phyloP scores from a whole-genome alignment of 257 asterid genomes.

The Petunia secreta region DNA sequence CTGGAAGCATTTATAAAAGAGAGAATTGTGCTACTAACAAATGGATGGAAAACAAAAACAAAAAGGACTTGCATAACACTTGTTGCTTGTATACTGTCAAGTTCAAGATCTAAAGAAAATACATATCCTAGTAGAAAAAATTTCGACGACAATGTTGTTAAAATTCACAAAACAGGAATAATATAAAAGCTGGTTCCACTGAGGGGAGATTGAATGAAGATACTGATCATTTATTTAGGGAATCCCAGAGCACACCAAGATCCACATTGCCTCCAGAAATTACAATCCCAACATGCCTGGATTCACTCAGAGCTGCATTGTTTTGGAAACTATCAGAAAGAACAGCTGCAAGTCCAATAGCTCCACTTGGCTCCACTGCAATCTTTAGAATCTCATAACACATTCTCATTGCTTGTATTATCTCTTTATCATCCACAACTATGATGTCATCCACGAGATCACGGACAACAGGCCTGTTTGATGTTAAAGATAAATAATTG shows the following conservation, averaged over 20 bases:
- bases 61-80: too few species aligned
- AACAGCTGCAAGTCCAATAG: conserved; percentile 91
- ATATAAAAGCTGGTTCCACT: background rate
- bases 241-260: conserved; percentile 78
- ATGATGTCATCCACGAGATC: conserved; percentile 86
- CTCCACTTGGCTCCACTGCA: conserved; percentile 95
- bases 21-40: too few species aligned
- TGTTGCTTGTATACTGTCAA: too few species aligned
- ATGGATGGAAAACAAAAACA: too few species aligned
- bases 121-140: too few species aligned
- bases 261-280: conserved; percentile 96
- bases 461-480: conserved; percentile 84
- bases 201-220: background rate
- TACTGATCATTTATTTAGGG: conserved; percentile 40
- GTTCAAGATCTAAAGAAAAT: too few species aligned
- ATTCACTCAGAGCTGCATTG: conserved; percentile 54
- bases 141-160: too few species aligned
- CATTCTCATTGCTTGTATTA: conserved; percentile 71
- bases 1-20: too few species aligned
- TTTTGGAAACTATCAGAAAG: conserved; percentile 61
- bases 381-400: conserved; percentile 83
- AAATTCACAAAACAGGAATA: background rate
- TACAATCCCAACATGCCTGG: conserved; percentile 66
- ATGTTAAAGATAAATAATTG: background rate
- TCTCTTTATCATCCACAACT: conserved; percentile 73